These are phyloP conservation scores for Cephaloascus fragrans DNA, from an alignment of 805 yeast genomes.

Conservation along the genomic window DNA sequence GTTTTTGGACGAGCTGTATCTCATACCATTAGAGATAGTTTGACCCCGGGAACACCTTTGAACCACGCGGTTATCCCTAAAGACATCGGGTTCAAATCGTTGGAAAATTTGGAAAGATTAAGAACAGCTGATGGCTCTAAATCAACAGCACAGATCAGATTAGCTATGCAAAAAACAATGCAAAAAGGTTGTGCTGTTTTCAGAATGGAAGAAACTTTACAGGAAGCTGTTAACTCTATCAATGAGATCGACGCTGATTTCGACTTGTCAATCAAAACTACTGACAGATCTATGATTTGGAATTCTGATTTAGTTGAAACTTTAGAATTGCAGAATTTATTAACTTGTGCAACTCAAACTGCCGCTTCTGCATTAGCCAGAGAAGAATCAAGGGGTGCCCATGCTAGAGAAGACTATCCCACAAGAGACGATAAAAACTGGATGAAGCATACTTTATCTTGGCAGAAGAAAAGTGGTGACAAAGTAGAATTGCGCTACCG, in stretches of 20 bases:
- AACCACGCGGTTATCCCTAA: slow-evolving; percentile 25
- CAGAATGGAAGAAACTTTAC: slow-evolving; percentile 35
- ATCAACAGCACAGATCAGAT: slow-evolving; percentile 31
- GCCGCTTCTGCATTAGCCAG: slow-evolving; percentile 35
- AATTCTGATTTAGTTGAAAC: slow-evolving; percentile 38
- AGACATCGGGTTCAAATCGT: slow-evolving; percentile 30
- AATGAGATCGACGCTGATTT: slow-evolving; percentile 23
- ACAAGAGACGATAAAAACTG: slow-evolving; percentile 33
- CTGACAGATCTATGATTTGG: slow-evolving; percentile 39
- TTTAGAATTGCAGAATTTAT: slow-evolving; percentile 35
- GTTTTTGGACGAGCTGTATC: slow-evolving; percentile 38
- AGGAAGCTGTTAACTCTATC: slow-evolving; percentile 31
- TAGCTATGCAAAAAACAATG: slow-evolving; percentile 34
- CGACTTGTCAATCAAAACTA: slow-evolving; percentile 22
- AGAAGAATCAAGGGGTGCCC: slow-evolving; percentile 38
- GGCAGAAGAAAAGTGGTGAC: slow-evolving; percentile 25
- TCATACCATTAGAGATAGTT: slow-evolving; percentile 30
- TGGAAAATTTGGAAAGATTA: slow-evolving; percentile 31
- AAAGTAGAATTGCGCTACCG: slow-evolving; percentile 32
- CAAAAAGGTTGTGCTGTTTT: slow-evolving; percentile 39
- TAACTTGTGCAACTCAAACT: slow-evolving; percentile 39
- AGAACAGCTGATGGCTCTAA: slow-evolving; percentile 29
- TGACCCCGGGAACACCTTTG: slow-evolving; percentile 31
- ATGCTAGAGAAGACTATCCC: slow-evolving; percentile 37
- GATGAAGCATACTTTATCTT: slow-evolving; percentile 37